Percentiles rank a stretch among this genome's conserved stretches.
phyloP scores from a whole-genome alignment of 768 basidiomycete genomes.

The Hebeloma cylindrosporum region DNA sequence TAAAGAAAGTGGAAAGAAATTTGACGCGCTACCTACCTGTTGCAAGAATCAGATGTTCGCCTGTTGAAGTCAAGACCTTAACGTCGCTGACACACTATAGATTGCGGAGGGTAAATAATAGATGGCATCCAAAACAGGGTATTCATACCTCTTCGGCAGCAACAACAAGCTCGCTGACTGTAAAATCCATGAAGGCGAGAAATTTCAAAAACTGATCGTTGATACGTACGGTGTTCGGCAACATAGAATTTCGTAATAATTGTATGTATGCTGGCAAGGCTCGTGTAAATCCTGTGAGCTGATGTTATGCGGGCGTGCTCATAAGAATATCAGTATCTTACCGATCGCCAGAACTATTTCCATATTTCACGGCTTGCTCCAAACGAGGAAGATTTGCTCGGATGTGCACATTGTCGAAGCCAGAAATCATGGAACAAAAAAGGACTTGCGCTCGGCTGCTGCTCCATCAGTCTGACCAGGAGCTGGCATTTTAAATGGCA shows the following conservation, averaged over 20 bases:
- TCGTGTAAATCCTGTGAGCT: conserved; percentile 54
- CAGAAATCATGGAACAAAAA: conserved; percentile 62
- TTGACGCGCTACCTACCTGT: conserved; percentile 39
- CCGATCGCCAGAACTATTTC: conserved; percentile 68
- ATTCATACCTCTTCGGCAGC: conserved; percentile 60
- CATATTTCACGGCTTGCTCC: conserved; percentile 63
- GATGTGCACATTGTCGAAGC: conserved; percentile 65
- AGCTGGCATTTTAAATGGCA: neutral
- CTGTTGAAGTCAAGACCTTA: conserved; percentile 52
- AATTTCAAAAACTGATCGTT: neutral
- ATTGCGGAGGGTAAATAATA: conserved; percentile 1
- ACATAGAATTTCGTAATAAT: conserved; percentile 56
- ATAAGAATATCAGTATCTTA: conserved; percentile 24
- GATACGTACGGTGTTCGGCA: conserved; percentile 57
- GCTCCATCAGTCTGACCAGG: conserved; percentile 6
- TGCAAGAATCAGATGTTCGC: conserved; percentile 52
- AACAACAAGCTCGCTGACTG: conserved; percentile 58
- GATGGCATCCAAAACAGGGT: neutral
- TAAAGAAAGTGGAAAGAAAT: conserved; percentile 1
- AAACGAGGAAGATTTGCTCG: conserved; percentile 60
- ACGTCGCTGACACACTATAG: conserved; percentile 58
- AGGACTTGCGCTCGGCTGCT: conserved; percentile 60
- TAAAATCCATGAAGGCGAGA: conserved; percentile 6
- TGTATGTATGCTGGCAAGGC: conserved; percentile 56
- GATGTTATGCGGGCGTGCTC: neutral